A percentile compares a stretch with the other conserved stretches of the same genome.
phyloP scores from a whole-genome alignment of 1,139 yeast genomes.

The Magnusiomyces sp. region DNA sequence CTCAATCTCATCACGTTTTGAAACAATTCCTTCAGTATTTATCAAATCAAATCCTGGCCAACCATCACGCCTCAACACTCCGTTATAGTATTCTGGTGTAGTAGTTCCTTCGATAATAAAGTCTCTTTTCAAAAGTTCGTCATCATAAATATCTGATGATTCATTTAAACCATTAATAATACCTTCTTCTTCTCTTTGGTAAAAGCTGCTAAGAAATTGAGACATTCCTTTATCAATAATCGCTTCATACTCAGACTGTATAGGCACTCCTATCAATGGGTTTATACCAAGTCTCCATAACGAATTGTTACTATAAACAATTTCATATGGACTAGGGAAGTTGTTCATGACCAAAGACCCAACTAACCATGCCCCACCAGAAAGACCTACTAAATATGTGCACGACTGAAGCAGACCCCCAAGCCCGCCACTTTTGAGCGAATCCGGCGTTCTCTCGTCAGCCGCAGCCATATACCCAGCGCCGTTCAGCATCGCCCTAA shows the following conservation, averaged over 20 bases:
- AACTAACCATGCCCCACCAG: conserved; percentile 84
- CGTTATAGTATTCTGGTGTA: too few relatives aligned
- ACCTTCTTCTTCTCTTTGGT: background rate
- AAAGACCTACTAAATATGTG: conserved; percentile 67
- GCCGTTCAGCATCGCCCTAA: conserved; percentile 71
- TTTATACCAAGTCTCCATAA: conserved; percentile 56
- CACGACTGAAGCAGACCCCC: conserved; percentile 73
- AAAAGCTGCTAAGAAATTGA: background rate
- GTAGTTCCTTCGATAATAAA: too few relatives aligned
- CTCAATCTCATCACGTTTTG: too few relatives aligned
- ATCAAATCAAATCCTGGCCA: too few relatives aligned
- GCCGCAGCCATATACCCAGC: conserved; percentile 72
- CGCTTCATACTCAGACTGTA: background rate
- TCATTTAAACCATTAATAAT: background rate
- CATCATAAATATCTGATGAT: too few relatives aligned
- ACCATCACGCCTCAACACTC: too few relatives aligned
- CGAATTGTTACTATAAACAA: conserved; percentile 39
- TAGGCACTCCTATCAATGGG: conserved; percentile 8
- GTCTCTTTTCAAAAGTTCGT: too few relatives aligned
- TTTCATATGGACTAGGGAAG: conserved; percentile 54
- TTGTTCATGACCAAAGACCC: conserved; percentile 76
- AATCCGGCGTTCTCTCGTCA: conserved; percentile 55
- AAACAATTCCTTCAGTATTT: too few relatives aligned
- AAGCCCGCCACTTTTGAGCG: conserved; percentile 47
- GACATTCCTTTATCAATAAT: background rate